Evolutionary conservation across 345 rosid species (phyloP).

Genomic region (Pelargonium nanum): DNA sequence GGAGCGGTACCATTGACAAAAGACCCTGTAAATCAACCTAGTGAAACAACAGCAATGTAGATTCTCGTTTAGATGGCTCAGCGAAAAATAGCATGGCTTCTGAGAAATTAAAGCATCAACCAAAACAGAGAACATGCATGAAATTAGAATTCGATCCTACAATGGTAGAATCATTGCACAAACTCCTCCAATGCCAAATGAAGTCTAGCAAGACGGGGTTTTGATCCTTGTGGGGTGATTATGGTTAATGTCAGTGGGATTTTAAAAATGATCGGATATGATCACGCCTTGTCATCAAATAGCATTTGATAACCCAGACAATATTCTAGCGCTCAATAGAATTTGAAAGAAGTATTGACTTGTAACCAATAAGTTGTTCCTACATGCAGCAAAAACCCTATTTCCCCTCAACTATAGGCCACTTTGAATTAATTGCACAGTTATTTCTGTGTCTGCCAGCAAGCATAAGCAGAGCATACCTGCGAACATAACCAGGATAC

Average conservation of each 20-base stretch:
- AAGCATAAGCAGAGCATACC: conserved; percentile 23
- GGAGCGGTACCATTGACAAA: conserved; percentile 32
- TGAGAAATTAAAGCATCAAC: neutral
- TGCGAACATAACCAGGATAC: conserved; percentile 72
- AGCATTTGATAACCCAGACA: neutral
- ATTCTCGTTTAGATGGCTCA: neutral
- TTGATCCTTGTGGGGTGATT: too few species aligned
- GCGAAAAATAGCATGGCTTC: neutral
- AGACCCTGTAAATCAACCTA: conserved; percentile 53
- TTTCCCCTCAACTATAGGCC: neutral
- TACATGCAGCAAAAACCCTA: neutral
- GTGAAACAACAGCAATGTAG: neutral
- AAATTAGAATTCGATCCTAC: neutral
- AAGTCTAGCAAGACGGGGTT: too few species aligned
- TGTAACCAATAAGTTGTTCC: neutral
- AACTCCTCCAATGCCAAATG: neutral
- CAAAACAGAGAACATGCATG: neutral
- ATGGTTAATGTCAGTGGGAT: too few species aligned
- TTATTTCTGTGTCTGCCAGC: neutral
- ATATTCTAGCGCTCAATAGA: neutral
- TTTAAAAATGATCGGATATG: too few species aligned
- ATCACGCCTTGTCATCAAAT: neutral
- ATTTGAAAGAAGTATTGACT: neutral
- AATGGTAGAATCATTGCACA: neutral
- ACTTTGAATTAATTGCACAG: neutral